Base-by-base conservation (phyloP, 768 basidiomycete genomes). In the Suillus hirtellus region DNA sequence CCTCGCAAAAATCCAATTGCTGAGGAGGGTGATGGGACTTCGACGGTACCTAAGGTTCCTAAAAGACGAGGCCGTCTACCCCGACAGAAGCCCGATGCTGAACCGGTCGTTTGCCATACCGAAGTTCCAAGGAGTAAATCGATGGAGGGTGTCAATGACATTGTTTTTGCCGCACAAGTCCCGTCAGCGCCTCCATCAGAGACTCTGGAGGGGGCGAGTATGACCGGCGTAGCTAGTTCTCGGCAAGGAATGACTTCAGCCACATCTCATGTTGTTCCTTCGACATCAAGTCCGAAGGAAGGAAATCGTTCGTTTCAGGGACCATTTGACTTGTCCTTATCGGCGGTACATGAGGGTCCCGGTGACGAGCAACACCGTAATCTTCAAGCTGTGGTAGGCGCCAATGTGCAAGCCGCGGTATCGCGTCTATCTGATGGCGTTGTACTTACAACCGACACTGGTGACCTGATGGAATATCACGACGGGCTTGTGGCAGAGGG, bases 1-100 rank as follows among this genome's bases (percentile, higher is more conserved):
- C 76, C 77, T 37, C 74, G 70, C 54, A 79, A 75, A 65, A 46
- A 67, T 35, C 62, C 52, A 2, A 17, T 63, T 42, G 10, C 62
- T 21, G 68, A 60, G 21, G 64, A 42, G 34, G 54, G 43, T 7
- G 61, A 53, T 19, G 60, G n/a, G 47, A 31, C 59, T 53, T 24
- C 47, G 15, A 40, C 61, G 14, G 9, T 21, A 3, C 44, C 63
- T 8, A 42, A 59, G 15, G 56, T 61, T 42, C 68, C 70, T 2
- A 75, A 68, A 65, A 81, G 80, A 58, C 81, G 79, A 17, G 80
- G 80, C 31, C 77, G 81, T 21, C 73, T 73, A n/a, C 62, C 61
- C 24, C 75, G 76, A 67, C 61, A 37, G 21, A 70, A 70, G 42
- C 65, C 63, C 46, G 68, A 64, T 43, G 53, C 21, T 14, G 68